These are phyloP conservation scores for Simplicillium sp. DNA, from an alignment of 2,329 filamentous ascomycete species.

Conservation along the genomic window DNA sequence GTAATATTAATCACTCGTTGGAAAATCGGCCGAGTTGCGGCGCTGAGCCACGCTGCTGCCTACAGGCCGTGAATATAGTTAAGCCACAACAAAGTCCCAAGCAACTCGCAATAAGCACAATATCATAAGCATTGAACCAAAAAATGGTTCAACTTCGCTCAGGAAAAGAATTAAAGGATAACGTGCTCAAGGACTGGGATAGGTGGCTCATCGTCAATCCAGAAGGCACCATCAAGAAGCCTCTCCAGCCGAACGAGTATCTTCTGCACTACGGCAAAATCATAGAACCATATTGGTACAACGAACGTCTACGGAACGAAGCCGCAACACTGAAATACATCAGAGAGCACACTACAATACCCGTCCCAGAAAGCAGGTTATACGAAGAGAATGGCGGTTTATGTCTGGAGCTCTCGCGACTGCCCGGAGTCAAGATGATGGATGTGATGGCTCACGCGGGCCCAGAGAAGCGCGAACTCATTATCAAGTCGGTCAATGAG, in stretches of 20 bases:
- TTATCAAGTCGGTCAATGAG: background rate
- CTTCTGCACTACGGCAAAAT: background rate
- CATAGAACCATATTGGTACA: slow-evolving; percentile 1
- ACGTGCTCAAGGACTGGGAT: slow-evolving; percentile 42
- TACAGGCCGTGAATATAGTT: too few relatives aligned
- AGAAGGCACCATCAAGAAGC: background rate
- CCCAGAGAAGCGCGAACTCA: background rate
- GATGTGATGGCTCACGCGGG: background rate
- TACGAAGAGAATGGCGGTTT: background rate
- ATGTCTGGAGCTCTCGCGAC: too few relatives aligned
- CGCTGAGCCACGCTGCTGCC: too few relatives aligned
- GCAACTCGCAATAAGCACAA: too few relatives aligned
- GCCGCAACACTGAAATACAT: background rate
- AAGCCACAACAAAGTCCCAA: too few relatives aligned
- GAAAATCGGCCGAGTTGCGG: too few relatives aligned
- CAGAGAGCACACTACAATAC: background rate
- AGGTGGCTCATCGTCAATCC: slow-evolving; percentile 1
- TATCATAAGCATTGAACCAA: too few relatives aligned
- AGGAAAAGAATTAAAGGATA: slow-evolving; percentile 15
- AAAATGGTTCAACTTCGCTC: too few relatives aligned
- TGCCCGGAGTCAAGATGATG: too few relatives aligned
- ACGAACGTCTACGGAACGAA: slow-evolving; percentile 1
- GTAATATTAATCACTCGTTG: too few relatives aligned
- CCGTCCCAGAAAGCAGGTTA: background rate
- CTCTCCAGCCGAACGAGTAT: background rate